Evolutionary conservation across 345 rosid species (phyloP), one percentile per base, ranked within the genome.

Genomic region (rapeseed (Brassica napus)): DNA sequence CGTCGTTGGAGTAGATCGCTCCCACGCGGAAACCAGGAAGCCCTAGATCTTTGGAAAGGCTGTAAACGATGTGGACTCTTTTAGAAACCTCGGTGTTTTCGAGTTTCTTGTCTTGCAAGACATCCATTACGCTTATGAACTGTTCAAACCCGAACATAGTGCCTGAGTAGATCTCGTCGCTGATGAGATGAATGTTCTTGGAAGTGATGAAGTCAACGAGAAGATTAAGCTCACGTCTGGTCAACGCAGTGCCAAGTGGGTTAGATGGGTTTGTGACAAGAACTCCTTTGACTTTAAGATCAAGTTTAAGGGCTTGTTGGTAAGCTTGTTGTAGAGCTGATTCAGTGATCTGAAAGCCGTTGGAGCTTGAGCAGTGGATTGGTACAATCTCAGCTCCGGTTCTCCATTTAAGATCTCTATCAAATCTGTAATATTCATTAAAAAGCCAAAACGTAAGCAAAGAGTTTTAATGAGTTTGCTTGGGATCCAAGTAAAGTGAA

Each of bases 211-310:
- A 54, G 59, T 54, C 59, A 54, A 54, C 59, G 24, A 54, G 59
- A 16, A 54, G 59, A 2, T 54, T 54, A 2, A 54, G 59, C 10
- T 54, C 59, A 54, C 59, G 59, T 54, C 59, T 54, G 10, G 59
- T 54, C 59, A 54, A 54, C 59, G 59, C 59, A 79, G 72, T 91
- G 72, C 97, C 97, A 73, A 91, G 78, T 30, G 97, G 97, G 54
- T 91, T 91, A 1, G 94, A 91, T 10, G 97, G 97, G 86, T 91
- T 91, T 7, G 97, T 91, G 34, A 89, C 90, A 55, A 91, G 80
- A 39, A 91, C 88, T 2, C 97, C 97, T 77, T 91, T 89, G 68
- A 91, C 94, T 59, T 78, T 88, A 8, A 88, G 79, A 75, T 88
- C 86, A 32, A 82, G 88, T 66, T 80, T 81, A 8, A 84, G 86